Evolutionary conservation across 768 basidiomycete species (phyloP).

Genomic region (Russula sp.): DNA sequence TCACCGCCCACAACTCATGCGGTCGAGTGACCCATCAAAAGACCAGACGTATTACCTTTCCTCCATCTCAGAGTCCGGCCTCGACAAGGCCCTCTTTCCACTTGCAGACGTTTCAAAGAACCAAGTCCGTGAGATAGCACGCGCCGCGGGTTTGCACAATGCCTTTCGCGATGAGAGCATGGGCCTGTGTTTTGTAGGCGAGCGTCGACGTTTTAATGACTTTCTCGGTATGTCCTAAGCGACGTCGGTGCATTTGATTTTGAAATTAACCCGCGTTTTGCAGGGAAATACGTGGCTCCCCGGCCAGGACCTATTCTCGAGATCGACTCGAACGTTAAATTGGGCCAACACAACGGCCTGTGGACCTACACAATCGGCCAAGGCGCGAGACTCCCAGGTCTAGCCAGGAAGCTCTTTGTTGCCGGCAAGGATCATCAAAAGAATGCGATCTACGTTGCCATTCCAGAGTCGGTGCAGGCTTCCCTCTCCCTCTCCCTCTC

Average conservation of each 20-base stretch:
- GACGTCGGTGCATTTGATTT: not conserved
- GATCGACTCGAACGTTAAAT: slow-evolving; percentile 47
- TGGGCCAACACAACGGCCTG: slow-evolving; percentile 68
- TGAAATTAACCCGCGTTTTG: not conserved
- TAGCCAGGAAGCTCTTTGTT: slow-evolving; percentile 65
- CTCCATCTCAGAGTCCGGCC: slow-evolving; percentile 62
- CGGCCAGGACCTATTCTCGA: slow-evolving; percentile 69
- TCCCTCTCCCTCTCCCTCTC: not conserved
- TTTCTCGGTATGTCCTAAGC: slow-evolving; percentile 59
- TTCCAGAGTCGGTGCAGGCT: slow-evolving; percentile 53
- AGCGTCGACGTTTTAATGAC: slow-evolving; percentile 63
- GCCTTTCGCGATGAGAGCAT: slow-evolving; percentile 82
- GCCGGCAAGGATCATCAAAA: slow-evolving; percentile 58
- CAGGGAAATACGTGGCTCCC: slow-evolving; percentile 75
- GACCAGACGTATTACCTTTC: slow-evolving; percentile 94
- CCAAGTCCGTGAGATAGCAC: slow-evolving; percentile 71
- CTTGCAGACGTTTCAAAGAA: slow-evolving; percentile 63
- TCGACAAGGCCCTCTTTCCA: slow-evolving; percentile 76
- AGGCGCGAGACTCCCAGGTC: slow-evolving; percentile 62
- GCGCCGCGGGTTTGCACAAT: slow-evolving; percentile 58
- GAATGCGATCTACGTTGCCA: slow-evolving; percentile 76
- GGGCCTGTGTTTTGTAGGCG: slow-evolving; percentile 93
- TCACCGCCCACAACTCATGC: slow-evolving; percentile 40
- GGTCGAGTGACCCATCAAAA: slow-evolving; percentile 58
- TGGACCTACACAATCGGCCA: slow-evolving; percentile 90